phyloP scores from a whole-genome alignment of 208 protist species.

The Leishmania guyanensis region DNA sequence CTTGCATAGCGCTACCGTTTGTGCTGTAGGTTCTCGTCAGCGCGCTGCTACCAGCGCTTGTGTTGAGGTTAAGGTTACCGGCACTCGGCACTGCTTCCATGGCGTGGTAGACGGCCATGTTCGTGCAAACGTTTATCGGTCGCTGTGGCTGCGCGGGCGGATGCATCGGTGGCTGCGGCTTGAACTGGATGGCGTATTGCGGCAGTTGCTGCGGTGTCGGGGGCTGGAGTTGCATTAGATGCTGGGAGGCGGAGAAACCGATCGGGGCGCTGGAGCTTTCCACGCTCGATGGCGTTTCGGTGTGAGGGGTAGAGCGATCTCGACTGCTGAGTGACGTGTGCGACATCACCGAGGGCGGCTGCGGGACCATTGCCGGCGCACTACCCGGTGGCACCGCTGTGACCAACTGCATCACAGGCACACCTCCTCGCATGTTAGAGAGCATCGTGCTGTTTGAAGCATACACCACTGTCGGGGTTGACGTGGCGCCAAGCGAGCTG shows the following conservation, averaged over 20 bases:
- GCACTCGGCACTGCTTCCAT: slow-evolving; percentile 1
- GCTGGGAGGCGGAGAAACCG: slow-evolving; percentile 16
- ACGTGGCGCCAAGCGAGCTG: slow-evolving; percentile 18
- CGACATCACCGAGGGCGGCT: slow-evolving; percentile 18
- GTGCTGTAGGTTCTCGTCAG: not conserved
- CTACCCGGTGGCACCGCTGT: slow-evolving; percentile 3
- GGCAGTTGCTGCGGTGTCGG: slow-evolving; percentile 6
- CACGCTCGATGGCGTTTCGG: slow-evolving; percentile 17
- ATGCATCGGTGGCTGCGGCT: slow-evolving; percentile 11
- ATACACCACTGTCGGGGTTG: slow-evolving; percentile 23
- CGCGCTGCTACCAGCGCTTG: not conserved
- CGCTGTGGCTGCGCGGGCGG: slow-evolving; percentile 16
- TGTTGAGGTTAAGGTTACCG: not conserved
- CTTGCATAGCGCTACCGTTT: slow-evolving; percentile 6
- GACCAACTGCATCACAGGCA: slow-evolving; percentile 27
- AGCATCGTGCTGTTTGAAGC: slow-evolving; percentile 13
- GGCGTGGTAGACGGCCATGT: slow-evolving; percentile 14
- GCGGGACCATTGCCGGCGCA: slow-evolving; percentile 4
- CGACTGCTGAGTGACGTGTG: slow-evolving; percentile 21
- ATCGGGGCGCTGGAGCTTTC: slow-evolving; percentile 15
- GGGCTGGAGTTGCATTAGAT: not conserved
- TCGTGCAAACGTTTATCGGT: not conserved
- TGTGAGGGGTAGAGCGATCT: slow-evolving; percentile 19
- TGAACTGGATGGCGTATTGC: not conserved
- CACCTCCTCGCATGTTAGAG: slow-evolving; percentile 15